phyloP scores from a whole-genome alignment of 352 stramenopile species.

The Thraustochytrium sp. region DNA sequence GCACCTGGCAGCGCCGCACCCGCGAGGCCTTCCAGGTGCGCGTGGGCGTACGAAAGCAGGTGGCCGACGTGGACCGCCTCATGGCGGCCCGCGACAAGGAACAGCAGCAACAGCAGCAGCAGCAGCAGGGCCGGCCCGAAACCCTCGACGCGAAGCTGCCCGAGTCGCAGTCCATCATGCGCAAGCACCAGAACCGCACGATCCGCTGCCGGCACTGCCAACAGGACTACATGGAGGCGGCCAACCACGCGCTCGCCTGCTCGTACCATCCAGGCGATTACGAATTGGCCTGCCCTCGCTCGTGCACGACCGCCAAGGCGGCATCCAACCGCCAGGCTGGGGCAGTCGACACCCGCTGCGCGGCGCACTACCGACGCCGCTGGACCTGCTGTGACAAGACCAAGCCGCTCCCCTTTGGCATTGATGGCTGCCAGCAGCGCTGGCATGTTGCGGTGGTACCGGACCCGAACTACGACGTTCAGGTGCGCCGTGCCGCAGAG shows the following conservation, averaged over 20 bases:
- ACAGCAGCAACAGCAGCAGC: not conserved
- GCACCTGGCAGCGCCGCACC: not conserved
- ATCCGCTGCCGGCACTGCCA: conserved; percentile 5
- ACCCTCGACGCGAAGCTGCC: not conserved
- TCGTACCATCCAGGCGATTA: not conserved
- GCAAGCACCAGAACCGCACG: not conserved
- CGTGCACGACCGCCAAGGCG: not conserved
- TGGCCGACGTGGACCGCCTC: not conserved
- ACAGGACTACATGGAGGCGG: not conserved
- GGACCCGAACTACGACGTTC: not conserved
- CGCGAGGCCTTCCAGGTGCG: not conserved
- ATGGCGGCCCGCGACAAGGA: too few species aligned
- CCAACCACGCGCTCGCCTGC: conserved; percentile 21
- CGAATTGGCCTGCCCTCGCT: not conserved
- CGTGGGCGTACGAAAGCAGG: not conserved
- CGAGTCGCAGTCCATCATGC: conserved; percentile 1
- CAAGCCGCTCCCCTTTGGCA: conserved; percentile 13
- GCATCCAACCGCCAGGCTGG: not conserved
- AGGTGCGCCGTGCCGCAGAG: not conserved
- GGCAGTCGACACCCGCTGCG: not conserved
- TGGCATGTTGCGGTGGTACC: not conserved
- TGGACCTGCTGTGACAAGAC: conserved; percentile 32
- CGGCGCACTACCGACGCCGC: conserved; percentile 7
- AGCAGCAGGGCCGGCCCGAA: not conserved
- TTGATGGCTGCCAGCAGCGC: conserved; percentile 18